Conservation (phyloP, 2,329 filamentous ascomycete genomes). For the Macrophomina tecta region DNA sequence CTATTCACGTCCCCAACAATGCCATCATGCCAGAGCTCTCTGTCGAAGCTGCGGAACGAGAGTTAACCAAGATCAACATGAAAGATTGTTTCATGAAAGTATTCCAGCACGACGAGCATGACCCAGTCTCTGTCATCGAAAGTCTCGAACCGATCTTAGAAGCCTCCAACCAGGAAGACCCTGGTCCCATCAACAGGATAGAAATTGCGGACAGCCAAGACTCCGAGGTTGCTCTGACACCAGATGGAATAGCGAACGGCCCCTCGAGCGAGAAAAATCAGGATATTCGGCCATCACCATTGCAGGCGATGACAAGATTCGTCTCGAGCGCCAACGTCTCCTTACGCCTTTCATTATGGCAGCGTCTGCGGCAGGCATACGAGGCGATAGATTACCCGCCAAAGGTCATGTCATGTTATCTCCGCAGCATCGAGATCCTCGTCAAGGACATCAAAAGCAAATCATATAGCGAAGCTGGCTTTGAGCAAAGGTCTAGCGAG, state of each 20-base stretch:
- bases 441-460: slow-evolving; percentile 70
- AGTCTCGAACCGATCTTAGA: slow-evolving; percentile 92
- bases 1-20: slow-evolving; percentile 78
- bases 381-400: slow-evolving; percentile 81
- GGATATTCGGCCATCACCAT: slow-evolving; percentile 35
- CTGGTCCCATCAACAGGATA: not conserved
- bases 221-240: slow-evolving; percentile 28
- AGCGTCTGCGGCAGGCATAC: slow-evolving; percentile 88
- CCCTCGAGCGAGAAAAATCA: slow-evolving; percentile 1
- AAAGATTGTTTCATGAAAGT: slow-evolving; percentile 95
- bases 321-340: slow-evolving; percentile 81
- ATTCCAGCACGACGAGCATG: slow-evolving; percentile 80
- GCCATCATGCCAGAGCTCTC: slow-evolving; percentile 88
- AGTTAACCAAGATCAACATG: slow-evolving; percentile 89
- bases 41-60: slow-evolving; percentile 79
- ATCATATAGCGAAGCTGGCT: slow-evolving; percentile 61
- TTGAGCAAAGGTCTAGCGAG: slow-evolving; percentile 70
- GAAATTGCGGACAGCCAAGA: slow-evolving; percentile 29
- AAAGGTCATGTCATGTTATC: slow-evolving; percentile 85
- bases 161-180: slow-evolving; percentile 52
- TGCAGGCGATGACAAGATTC: slow-evolving; percentile 84
- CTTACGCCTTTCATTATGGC: slow-evolving; percentile 86
- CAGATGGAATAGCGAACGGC: slow-evolving; percentile 30
- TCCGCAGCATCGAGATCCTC: slow-evolving; percentile 86
- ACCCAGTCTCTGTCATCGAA: slow-evolving; percentile 86